Evolutionary conservation across 106 monocot species (phyloP), one percentile per base, ranked within the genome.

Genomic region (Dioscorea dumetorum): DNA sequence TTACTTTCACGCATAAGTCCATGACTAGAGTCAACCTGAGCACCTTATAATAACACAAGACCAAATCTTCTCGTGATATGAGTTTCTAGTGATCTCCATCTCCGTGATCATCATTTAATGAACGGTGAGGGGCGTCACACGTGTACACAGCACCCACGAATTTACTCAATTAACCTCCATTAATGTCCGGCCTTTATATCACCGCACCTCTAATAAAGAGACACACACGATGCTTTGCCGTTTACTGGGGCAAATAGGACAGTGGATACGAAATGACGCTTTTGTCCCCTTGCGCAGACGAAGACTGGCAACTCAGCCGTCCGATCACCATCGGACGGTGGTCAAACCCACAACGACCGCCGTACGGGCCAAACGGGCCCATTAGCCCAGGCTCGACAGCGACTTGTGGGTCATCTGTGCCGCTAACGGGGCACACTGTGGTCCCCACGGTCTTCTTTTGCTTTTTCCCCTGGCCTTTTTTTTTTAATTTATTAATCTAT

Each of bases 371-470:
- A 56, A 16, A 59, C 5, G 19, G 59, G 12, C 12, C 22, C 22
- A 20, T 23, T 22, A 5, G 18, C 12, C 5, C 18, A 54, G 54
- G 54, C 4, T 19, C 54, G 19, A 19, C 4, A 19, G 54, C 19
- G 54, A 54, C 19, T 9, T 5, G 59, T 20, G 12, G 59, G 41
- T 5, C 32, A 7, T 31, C 18, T 22, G 59, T 59, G 22, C 20
- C 41, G 50, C 22, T 12, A 50, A 50, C 19, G 50, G 66, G 66
- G 66, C 19, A 50, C 66, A 66, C 66, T 21, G 49, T 32, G 41
- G 41, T 50, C 21, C 19, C 66, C 66, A 66, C 50, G 12, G 7
- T 20, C 11, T 12, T 11, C 22, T 59, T 59, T 59, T 19, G n/a
- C 54, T 56, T 19, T 19, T 18, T 5, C 16, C 3, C 28, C 28